Evolutionary conservation across 352 stramenopile genomes (phyloP).

Genomic region (Globisporangium nodosum): DNA sequence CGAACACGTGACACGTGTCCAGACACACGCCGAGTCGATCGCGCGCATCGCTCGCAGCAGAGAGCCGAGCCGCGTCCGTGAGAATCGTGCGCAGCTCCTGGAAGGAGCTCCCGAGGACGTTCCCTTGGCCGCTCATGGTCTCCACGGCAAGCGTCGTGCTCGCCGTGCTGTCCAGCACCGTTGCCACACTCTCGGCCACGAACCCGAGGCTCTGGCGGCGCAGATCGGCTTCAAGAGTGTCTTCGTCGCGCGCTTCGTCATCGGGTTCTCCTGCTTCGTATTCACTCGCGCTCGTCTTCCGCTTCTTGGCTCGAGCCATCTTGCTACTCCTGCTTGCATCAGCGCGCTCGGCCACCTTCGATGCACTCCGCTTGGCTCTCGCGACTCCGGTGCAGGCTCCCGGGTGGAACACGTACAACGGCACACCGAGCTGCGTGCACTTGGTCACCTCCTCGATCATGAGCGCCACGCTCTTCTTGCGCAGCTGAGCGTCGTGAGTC

Average conservation of each 20-base stretch:
- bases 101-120: constrained; percentile 28
- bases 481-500: constrained; percentile 25
- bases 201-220: constrained; percentile 17
- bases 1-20: constrained; percentile 40
- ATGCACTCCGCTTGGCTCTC: constrained; percentile 7
- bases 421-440: constrained; percentile 32
- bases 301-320: constrained; percentile 4
- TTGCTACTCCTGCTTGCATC: background rate
- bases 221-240: background rate
- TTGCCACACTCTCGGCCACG: constrained; percentile 25
- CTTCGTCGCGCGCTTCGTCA: constrained; percentile 2
- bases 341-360: background rate
- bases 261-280: constrained; percentile 1
- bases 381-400: constrained; percentile 21
- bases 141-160: constrained; percentile 31
- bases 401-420: constrained; percentile 39
- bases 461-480: constrained; percentile 28
- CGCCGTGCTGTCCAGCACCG: constrained; percentile 21
- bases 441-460: constrained; percentile 38
- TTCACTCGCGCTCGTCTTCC: constrained; percentile 2
- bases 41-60: background rate
- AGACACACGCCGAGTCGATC: constrained; percentile 32
- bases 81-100: constrained; percentile 30
- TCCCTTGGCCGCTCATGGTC: constrained; percentile 43
- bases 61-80: constrained; percentile 9